Evolutionary conservation across 805 yeast genomes (phyloP), one percentile per base, ranked within the genome.

Genomic region (Pichia rugopelliculosa): DNA sequence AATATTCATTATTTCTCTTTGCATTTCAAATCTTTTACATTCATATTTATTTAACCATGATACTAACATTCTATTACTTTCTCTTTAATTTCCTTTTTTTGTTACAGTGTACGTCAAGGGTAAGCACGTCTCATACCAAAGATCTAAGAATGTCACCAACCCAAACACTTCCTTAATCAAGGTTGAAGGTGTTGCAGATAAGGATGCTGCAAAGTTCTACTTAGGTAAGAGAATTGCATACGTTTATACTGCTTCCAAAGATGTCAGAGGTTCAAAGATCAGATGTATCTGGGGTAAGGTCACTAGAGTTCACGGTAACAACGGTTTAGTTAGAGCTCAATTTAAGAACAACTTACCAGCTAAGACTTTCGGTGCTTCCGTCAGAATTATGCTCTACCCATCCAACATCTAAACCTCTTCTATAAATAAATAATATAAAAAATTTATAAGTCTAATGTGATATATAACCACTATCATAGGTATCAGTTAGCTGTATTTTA

Each of bases 221-320:
- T 82, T 93, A 68, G 99, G 99, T 79, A 93, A 93, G 88, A 87
- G 96, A 75, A 84, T 93, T 63, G 99, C 98, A 67, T 93, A 87
- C 83, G 98, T 93, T 67, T 93, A 93, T 97, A 87, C 95, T 78
- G 96, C 96, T 72, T 76, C 86, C 69, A 93, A 89, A 82, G 98
- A 90, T 79, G 76, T 90, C 71, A 87, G 96, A 84, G 98, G 98
- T 75, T 78, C 98, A 67, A 91, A 93, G 82, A 87, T 91, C 80
- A 88, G 98, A 81, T 97, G 93, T 69, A 89, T 93, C 80, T 93
- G 99, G 99, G 99, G 99, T 76, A 91, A 91, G 81, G 81, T 93
- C 65, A 79, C 95, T 78, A 90, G 98, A 84, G 79, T 97, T 65
- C 99, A 93, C 85, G 99, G 99, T 76, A 87, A 82, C 90, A 78